Percentiles rank a stretch among this genome's conserved stretches.
phyloP scores from a whole-genome alignment of 1,284 basidiomycete species.

The Xerocomus nothofagi region DNA sequence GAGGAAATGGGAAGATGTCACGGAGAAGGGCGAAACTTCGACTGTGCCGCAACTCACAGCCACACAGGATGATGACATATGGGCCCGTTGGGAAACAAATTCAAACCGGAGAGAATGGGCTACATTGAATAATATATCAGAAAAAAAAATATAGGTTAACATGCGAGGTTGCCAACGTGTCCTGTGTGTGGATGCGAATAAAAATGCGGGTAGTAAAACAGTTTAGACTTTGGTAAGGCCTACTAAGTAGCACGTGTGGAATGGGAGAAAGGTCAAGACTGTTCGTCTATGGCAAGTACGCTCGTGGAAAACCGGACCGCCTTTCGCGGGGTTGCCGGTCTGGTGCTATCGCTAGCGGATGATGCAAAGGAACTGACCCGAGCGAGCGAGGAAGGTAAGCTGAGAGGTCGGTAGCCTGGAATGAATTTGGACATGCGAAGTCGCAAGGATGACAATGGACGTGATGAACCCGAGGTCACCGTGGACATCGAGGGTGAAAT shows the following conservation, averaged over 20 bases:
- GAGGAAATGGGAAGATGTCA: not conserved
- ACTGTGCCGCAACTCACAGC: conserved; percentile 22
- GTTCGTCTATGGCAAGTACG: conserved; percentile 34
- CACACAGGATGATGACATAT: conserved; percentile 25
- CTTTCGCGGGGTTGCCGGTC: conserved; percentile 46
- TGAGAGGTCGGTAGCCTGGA: conserved; percentile 41
- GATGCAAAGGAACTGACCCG: conserved; percentile 37
- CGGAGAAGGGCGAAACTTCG: not conserved
- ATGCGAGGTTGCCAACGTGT: conserved; percentile 19
- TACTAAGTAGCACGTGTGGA: conserved; percentile 5
- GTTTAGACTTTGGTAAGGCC: conserved; percentile 1
- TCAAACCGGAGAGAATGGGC: conserved; percentile 16
- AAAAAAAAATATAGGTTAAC: conserved; percentile 30
- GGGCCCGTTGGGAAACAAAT: conserved; percentile 1
- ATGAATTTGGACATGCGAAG: conserved; percentile 53
- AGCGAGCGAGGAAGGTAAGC: conserved; percentile 38
- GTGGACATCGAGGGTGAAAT: conserved; percentile 52
- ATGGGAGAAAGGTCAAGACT: conserved; percentile 9
- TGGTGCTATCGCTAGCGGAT: conserved; percentile 39
- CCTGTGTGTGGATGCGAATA: conserved; percentile 21
- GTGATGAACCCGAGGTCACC: conserved; percentile 43
- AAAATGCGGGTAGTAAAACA: conserved; percentile 29
- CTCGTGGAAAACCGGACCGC: conserved; percentile 56
- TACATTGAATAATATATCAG: conserved; percentile 35
- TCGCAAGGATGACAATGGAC: conserved; percentile 43